Percentiles rank a stretch among this genome's conserved stretches.
Conservation (phyloP, 371 early-diverging fungal species). For the Funneliformis caledonium region DNA sequence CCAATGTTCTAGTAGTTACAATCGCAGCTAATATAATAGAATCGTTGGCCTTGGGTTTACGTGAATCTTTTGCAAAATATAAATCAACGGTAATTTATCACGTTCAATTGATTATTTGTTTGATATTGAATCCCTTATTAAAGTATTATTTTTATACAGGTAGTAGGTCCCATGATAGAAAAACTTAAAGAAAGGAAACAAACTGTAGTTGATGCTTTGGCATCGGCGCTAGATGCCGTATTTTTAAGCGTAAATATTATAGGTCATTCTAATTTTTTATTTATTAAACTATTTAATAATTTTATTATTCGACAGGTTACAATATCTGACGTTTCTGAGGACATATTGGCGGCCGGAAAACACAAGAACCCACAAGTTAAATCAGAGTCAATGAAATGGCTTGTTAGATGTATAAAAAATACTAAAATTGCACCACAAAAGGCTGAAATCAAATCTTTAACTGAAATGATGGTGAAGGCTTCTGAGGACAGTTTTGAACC, state of each 20-base stretch:
- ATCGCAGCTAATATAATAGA: constrained; percentile 85
- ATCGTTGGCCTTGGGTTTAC: constrained; percentile 80
- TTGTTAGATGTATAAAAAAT: constrained; percentile 72
- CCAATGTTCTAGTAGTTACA: constrained; percentile 85
- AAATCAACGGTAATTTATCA: constrained; percentile 62
- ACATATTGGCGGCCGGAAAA: constrained; percentile 63
- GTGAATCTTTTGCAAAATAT: constrained; percentile 79
- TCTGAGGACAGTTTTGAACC: constrained; percentile 87
- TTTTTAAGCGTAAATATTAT: constrained; percentile 63
- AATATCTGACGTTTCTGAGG: constrained; percentile 69
- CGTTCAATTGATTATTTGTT: not conserved
- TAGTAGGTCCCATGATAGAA: constrained; percentile 77
- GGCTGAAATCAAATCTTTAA: constrained; percentile 75
- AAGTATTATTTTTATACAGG: constrained; percentile 38
- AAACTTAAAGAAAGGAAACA: constrained; percentile 94
- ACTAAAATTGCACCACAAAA: constrained; percentile 74
- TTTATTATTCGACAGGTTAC: constrained; percentile 45
- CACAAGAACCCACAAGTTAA: constrained; percentile 96
- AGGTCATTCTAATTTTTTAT: too few relatives aligned
- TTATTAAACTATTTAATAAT: not conserved
- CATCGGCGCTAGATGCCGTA: constrained; percentile 81
- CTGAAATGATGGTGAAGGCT: constrained; percentile 74
- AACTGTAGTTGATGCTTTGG: constrained; percentile 83
- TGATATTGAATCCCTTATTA: not conserved
- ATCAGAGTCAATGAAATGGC: constrained; percentile 72